Conservation (phyloP, 2,329 filamentous ascomycete genomes). For the Macrophomina phaseolina region DNA sequence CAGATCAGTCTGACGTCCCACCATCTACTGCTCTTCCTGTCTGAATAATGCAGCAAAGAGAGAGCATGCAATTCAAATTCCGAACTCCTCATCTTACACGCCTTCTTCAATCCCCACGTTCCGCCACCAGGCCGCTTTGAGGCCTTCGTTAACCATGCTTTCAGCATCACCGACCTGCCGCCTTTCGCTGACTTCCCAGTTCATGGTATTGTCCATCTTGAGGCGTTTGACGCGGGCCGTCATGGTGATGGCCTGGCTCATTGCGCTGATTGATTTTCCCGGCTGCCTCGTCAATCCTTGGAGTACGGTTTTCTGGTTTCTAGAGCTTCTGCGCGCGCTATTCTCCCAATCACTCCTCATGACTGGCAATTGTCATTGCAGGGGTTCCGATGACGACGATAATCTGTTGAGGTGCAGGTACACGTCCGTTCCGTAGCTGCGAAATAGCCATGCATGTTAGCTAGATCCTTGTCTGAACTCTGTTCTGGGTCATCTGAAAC, state of each 20-base stretch:
- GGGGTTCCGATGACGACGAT: constrained; percentile 91
- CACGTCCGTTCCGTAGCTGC: constrained; percentile 94
- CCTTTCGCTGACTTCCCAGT: constrained; percentile 77
- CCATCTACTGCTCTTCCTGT: neutral
- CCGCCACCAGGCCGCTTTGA: constrained; percentile 50
- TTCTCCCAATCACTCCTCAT: constrained; percentile 72
- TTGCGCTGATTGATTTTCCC: constrained; percentile 33
- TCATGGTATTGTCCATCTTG: constrained; percentile 58
- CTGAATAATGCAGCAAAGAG: neutral
- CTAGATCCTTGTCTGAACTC: neutral
- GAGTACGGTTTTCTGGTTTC: constrained; percentile 40
- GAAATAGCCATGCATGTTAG: neutral
- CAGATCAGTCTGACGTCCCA: neutral
- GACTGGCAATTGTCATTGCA: constrained; percentile 92
- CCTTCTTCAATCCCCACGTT: constrained; percentile 52
- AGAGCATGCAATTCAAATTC: neutral
- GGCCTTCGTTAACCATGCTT: constrained; percentile 66
- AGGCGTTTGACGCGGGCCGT: constrained; percentile 65
- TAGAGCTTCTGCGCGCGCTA: constrained; percentile 41
- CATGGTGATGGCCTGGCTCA: constrained; percentile 38
- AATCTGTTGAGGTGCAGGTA: constrained; percentile 97
- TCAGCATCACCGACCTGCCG: constrained; percentile 90
- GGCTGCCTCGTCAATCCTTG: constrained; percentile 66
- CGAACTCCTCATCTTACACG: constrained; percentile 5
- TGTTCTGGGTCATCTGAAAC: constrained; percentile 37